Conservation (phyloP, 345 rosid genomes). For the Conringia planisiliqua region DNA sequence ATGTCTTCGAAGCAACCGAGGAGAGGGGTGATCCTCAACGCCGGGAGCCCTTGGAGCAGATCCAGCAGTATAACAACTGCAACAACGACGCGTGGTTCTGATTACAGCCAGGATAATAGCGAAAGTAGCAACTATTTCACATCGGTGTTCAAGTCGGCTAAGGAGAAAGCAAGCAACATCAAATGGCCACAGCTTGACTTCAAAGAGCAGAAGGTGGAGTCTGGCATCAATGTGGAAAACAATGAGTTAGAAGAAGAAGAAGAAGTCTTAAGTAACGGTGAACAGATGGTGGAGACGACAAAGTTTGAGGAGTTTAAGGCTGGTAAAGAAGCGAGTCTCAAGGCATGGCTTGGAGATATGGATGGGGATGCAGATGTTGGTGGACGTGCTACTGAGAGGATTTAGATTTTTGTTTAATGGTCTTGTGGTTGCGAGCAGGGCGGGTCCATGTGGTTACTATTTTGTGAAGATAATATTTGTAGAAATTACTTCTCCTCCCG, state of each 20-base stretch:
- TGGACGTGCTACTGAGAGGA: slow-evolving; percentile 17
- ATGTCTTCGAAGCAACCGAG: slow-evolving; percentile 70
- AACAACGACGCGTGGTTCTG: slow-evolving; percentile 28
- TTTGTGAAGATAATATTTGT: too few species aligned
- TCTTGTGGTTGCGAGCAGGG: not conserved
- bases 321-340: slow-evolving; percentile 68
- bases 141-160: slow-evolving; percentile 62
- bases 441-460: too few species aligned
- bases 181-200: slow-evolving; percentile 70
- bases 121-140: slow-evolving; percentile 52
- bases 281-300: slow-evolving; percentile 31
- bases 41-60: slow-evolving; percentile 47
- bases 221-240: slow-evolving; percentile 38
- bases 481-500: too few species aligned
- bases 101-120: slow-evolving; percentile 34
- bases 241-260: slow-evolving; percentile 46
- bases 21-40: slow-evolving; percentile 52
- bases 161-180: slow-evolving; percentile 63
- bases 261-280: slow-evolving; percentile 32
- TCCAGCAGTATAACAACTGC: slow-evolving; percentile 34
- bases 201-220: slow-evolving; percentile 35
- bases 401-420: not conserved
- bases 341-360: slow-evolving; percentile 71
- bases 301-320: slow-evolving; percentile 64
- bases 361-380: slow-evolving; percentile 30